Percentiles rank a stretch among this genome's conserved stretches.
phyloP scores from a whole-genome alignment of 2,329 filamentous ascomycete genomes.

The Colletotrichum sp. region DNA sequence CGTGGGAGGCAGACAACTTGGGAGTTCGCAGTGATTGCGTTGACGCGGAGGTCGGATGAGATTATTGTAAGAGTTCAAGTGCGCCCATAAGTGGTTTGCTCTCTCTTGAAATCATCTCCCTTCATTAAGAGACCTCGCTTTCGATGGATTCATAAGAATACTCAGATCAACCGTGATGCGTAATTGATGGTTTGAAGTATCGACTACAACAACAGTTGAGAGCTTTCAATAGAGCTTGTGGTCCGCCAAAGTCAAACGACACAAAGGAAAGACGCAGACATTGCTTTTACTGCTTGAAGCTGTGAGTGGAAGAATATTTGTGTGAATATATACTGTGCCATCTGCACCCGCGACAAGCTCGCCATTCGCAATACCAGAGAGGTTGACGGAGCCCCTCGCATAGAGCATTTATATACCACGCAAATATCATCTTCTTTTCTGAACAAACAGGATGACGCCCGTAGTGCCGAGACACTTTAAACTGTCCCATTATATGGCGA shows the following conservation, averaged over 20 bases:
- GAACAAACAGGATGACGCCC: neutral
- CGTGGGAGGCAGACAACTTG: neutral
- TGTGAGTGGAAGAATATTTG: neutral
- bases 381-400: neutral
- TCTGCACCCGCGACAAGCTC: neutral
- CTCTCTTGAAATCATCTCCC: neutral
- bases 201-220: neutral
- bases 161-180: rapidly evolving
- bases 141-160: neutral
- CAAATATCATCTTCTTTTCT: neutral
- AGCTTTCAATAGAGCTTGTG: neutral
- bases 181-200: neutral
- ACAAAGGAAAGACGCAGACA: rapidly evolving
- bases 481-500: neutral
- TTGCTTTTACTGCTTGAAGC: neutral
- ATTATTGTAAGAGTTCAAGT: neutral
- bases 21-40: neutral
- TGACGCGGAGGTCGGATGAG: neutral
- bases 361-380: neutral
- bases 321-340: neutral
- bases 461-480: no score
- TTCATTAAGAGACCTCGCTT: neutral
- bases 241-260: neutral
- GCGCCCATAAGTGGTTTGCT: neutral
- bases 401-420: neutral